Evolutionary conservation across 192 early-diverging fungal species (phyloP).

Genomic region (Coemansia sp.): DNA sequence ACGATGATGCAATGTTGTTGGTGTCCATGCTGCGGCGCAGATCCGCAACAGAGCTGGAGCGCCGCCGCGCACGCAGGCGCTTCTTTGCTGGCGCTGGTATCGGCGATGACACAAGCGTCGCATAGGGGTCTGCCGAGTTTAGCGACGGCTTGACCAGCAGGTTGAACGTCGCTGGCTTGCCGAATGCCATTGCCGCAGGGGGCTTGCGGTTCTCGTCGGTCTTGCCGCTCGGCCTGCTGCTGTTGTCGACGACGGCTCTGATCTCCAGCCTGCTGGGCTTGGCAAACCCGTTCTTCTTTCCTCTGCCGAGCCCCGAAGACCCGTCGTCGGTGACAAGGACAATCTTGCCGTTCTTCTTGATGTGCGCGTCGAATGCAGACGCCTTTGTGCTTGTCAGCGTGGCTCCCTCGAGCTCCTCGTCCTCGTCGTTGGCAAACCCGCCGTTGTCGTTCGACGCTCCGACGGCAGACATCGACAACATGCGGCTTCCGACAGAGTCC

Average conservation of each 20-base stretch:
- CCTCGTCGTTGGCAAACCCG: not conserved
- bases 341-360: slow-evolving; percentile 7
- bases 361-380: slow-evolving; percentile 3
- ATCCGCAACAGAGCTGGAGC: slow-evolving; percentile 38
- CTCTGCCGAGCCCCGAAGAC: not conserved
- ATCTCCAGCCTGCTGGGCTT: slow-evolving; percentile 2
- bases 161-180: slow-evolving; percentile 45
- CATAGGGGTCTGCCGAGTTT: not conserved
- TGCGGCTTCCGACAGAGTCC: slow-evolving; percentile 22
- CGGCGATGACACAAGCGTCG: slow-evolving; percentile 1
- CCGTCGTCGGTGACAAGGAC: not conserved
- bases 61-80: slow-evolving; percentile 36
- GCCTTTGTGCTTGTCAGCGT: slow-evolving; percentile 35
- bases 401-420: slow-evolving; percentile 31
- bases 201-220: slow-evolving; percentile 21
- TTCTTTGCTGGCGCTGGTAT: slow-evolving; percentile 38
- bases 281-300: not conserved
- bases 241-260: not conserved
- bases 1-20: not conserved
- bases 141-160: slow-evolving; percentile 20
- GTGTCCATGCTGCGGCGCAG: slow-evolving; percentile 20
- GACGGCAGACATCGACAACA: slow-evolving; percentile 10
- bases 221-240: not conserved
- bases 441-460: not conserved
- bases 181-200: slow-evolving; percentile 38